Evolutionary conservation across 1,284 basidiomycete genomes (phyloP), one percentile per base, ranked within the genome.

Genomic region (Malassezia equina): DNA sequence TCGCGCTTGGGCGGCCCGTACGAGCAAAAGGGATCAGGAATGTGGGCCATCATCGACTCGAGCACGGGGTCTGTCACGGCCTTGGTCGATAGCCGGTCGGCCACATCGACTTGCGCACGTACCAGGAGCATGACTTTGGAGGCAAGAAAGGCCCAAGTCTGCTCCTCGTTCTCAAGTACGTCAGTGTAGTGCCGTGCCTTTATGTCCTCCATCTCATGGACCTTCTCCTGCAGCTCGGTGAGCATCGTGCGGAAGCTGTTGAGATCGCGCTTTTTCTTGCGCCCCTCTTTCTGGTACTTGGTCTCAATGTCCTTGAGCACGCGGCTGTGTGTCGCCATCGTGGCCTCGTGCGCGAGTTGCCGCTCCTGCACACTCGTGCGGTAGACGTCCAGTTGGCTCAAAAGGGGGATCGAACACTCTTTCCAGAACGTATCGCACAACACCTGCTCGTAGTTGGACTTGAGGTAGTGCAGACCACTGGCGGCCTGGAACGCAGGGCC

Each of bases 21-120:
- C 0, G 86, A 82, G 64, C 91, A 87, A 61, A 94, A 94, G 21
- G 90, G 88, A 75, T 95, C 90, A 11, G 89, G 90, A 42, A 93
- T 82, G 7, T 84, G 81, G 69, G 89, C 84, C 3, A 94, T 79
- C 81, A 95, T 86, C 4, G 85, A 85, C 73, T 94, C 90, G 58
- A 95, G 83, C 48, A 90, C 80, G 24, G 89, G 87, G 76, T 95
- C 90, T 21, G 62, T 62, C 58, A 80, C 87, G 80, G 88, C 84
- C 80, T 95, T 95, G n/a, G 85, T 80, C 15, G 86, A 86, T 62
- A 90, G 83, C 49, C 83, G 80, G 69, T 90, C 88, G 29, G 61
- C 64, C 9, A 74, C 59, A 21, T 74, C 71, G 29, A 71, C 52
- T 52, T 74, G 71, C 0, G 59, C 57, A 0, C 71, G 55, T 0